Percentiles rank a stretch among this genome's conserved stretches.
phyloP scores from a whole-genome alignment of 192 early-diverging fungal species.

The Coemansia sp. region DNA sequence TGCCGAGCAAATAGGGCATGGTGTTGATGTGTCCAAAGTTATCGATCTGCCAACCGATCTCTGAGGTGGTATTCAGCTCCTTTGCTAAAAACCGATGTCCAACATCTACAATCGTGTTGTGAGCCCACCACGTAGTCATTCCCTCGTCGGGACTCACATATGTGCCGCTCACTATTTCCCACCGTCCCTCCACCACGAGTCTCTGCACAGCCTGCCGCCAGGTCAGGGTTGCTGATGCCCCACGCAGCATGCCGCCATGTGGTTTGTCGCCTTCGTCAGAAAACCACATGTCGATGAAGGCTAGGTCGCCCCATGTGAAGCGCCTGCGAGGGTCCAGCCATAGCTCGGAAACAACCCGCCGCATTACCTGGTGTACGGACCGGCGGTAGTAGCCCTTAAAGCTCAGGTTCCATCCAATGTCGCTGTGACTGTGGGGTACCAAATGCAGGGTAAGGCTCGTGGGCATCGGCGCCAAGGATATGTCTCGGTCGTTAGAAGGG shows the following conservation, averaged over 20 bases:
- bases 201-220: slow-evolving; percentile 34
- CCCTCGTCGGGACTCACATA: slow-evolving; percentile 56
- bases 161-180: slow-evolving; percentile 42
- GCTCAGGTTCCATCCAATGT: slow-evolving; percentile 56
- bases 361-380: slow-evolving; percentile 38
- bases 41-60: slow-evolving; percentile 50
- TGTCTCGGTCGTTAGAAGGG: slow-evolving; percentile 27
- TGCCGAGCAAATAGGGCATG: slow-evolving; percentile 33
- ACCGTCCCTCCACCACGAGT: slow-evolving; percentile 27
- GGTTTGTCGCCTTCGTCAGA: slow-evolving; percentile 31
- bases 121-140: slow-evolving; percentile 53
- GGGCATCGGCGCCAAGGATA: slow-evolving; percentile 6
- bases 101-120: slow-evolving; percentile 38
- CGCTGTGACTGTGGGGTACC: slow-evolving; percentile 51
- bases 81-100: slow-evolving; percentile 29
- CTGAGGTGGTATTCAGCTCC: slow-evolving; percentile 27
- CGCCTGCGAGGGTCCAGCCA: slow-evolving; percentile 23
- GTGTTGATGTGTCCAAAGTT: slow-evolving; percentile 40
- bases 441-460: slow-evolving; percentile 42
- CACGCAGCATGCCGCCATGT: slow-evolving; percentile 12
- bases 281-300: slow-evolving; percentile 52
- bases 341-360: slow-evolving; percentile 23
- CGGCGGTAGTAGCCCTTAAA: slow-evolving; percentile 39
- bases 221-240: slow-evolving; percentile 5
- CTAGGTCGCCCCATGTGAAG: slow-evolving; percentile 54